Conservation (phyloP, 495 filamentous ascomycete genomes). For the Hyphodiscus hymeniophilus region DNA sequence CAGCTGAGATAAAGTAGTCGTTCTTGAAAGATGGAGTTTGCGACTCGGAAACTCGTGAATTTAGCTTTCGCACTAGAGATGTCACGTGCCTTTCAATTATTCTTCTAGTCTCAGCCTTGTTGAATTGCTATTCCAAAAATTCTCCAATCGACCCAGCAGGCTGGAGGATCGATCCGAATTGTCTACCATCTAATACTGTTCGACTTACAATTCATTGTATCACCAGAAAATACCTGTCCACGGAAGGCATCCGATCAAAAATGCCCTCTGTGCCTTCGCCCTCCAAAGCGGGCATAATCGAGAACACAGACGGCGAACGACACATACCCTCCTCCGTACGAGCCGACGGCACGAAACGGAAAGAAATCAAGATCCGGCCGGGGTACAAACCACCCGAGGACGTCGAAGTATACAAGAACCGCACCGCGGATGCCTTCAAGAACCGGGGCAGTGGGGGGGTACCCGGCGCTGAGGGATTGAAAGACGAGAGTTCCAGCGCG, state of each 20-base stretch:
- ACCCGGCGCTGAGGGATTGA: conserved; percentile 66
- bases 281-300: conserved; percentile 70
- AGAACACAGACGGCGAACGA: conserved; percentile 67
- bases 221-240: conserved; percentile 12
- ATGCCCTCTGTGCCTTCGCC: conserved; percentile 44
- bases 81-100: neutral
- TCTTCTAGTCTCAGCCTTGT: conserved; percentile 3
- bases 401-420: conserved; percentile 92
- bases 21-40: conserved; percentile 20
- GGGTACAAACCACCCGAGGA: conserved; percentile 95
- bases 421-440: conserved; percentile 78
- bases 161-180: no score
- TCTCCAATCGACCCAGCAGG: no score
- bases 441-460: conserved; percentile 69
- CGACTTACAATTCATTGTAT: neutral
- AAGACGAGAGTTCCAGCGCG: conserved; percentile 39
- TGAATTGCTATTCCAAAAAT: neutral
- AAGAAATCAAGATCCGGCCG: conserved; percentile 86
- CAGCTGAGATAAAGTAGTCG: conserved; percentile 16
- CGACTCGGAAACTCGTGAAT: conserved; percentile 32
- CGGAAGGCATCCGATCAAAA: conserved; percentile 8
- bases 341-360: conserved; percentile 78
- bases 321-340: conserved; percentile 82
- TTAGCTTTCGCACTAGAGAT: conserved; percentile 6
- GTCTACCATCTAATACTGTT: neutral